Percentiles rank a stretch among this genome's conserved stretches.
Evolutionary conservation across 2,329 filamentous ascomycete genomes (phyloP).

Genomic region (Xylaria multiplex): DNA sequence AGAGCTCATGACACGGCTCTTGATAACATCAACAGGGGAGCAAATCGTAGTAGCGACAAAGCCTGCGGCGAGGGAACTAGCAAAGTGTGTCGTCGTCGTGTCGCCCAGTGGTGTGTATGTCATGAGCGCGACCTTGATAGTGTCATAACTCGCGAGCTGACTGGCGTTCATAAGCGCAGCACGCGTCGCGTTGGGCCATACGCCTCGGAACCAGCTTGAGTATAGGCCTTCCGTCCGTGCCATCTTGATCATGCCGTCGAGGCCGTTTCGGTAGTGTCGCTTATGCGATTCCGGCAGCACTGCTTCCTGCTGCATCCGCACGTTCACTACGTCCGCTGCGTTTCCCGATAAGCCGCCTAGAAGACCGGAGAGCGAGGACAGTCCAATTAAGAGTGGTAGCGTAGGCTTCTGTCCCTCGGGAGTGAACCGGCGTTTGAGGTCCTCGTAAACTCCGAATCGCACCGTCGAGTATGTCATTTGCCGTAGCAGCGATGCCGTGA

Average conservation of each 20-base stretch:
- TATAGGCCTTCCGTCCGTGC: slow-evolving; percentile 79
- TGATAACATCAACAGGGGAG: slow-evolving; percentile 87
- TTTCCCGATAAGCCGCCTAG: slow-evolving; percentile 91
- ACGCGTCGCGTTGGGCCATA: slow-evolving; percentile 82
- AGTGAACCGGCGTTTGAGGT: slow-evolving; percentile 79
- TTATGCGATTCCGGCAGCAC: slow-evolving; percentile 77
- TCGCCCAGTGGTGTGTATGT: slow-evolving; percentile 73
- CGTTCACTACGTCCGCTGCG: slow-evolving; percentile 94
- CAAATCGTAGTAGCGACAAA: slow-evolving; percentile 87
- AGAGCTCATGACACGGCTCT: slow-evolving; percentile 86
- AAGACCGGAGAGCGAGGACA: slow-evolving; percentile 86
- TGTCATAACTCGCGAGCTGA: slow-evolving; percentile 86
- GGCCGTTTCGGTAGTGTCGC: slow-evolving; percentile 87
- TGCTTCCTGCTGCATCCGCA: slow-evolving; percentile 96
- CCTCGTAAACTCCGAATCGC: slow-evolving; percentile 95
- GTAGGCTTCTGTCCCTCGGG: slow-evolving; percentile 64
- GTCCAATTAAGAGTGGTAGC: slow-evolving; percentile 80
- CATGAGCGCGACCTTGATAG: slow-evolving; percentile 78
- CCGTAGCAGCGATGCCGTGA: slow-evolving; percentile 90
- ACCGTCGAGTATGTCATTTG: slow-evolving; percentile 97
- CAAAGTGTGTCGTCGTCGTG: slow-evolving; percentile 80
- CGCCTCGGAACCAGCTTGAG: slow-evolving; percentile 80
- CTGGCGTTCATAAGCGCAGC: slow-evolving; percentile 89
- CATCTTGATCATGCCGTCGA: slow-evolving; percentile 89
- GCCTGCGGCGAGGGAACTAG: slow-evolving; percentile 79